These are phyloP conservation scores for Brasenia schreberi DNA, from an alignment of 164 flowering plant species.

Conservation along the genomic window DNA sequence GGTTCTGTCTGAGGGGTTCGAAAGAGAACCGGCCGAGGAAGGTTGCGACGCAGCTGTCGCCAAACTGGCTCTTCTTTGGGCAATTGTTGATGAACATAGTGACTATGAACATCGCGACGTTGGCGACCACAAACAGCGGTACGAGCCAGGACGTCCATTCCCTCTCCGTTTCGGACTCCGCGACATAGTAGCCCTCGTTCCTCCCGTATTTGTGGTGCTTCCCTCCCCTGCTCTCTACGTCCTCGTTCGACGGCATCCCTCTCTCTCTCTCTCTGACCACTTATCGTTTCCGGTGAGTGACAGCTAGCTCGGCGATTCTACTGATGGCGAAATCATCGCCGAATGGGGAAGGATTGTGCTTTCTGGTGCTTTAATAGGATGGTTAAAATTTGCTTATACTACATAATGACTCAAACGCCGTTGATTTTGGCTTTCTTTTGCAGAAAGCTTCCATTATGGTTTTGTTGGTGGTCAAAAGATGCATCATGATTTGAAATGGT, in stretches of 20 bases:
- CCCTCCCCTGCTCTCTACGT: constrained; percentile 36
- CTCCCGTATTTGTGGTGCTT: neutral
- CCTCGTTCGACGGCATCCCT: constrained; percentile 9
- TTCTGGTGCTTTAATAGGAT: no score
- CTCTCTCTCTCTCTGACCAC: neutral
- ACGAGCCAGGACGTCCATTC: constrained; percentile 73
- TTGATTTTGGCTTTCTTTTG: no score
- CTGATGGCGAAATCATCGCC: no score
- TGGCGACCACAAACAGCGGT: constrained; percentile 57
- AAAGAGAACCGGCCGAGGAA: constrained; percentile 70
- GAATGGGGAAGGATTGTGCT: no score
- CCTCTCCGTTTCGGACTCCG: constrained; percentile 15
- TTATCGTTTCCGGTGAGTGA: neutral
- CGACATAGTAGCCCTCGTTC: neutral
- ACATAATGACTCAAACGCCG: no score
- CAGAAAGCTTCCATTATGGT: no score
- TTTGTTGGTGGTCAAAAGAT: no score
- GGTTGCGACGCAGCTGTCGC: constrained; percentile 35
- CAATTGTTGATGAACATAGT: constrained; percentile 67
- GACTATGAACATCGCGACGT: constrained; percentile 45
- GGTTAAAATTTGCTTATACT: no score
- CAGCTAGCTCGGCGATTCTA: no score
- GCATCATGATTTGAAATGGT: no score
- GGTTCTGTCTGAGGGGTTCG: constrained; percentile 59
- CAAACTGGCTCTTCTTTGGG: constrained; percentile 28